Percentiles rank a stretch among this genome's conserved stretches.
These are phyloP conservation scores for Tolypocladium sp. DNA, from an alignment of 2,329 filamentous ascomycete genomes.

Conservation along the genomic window DNA sequence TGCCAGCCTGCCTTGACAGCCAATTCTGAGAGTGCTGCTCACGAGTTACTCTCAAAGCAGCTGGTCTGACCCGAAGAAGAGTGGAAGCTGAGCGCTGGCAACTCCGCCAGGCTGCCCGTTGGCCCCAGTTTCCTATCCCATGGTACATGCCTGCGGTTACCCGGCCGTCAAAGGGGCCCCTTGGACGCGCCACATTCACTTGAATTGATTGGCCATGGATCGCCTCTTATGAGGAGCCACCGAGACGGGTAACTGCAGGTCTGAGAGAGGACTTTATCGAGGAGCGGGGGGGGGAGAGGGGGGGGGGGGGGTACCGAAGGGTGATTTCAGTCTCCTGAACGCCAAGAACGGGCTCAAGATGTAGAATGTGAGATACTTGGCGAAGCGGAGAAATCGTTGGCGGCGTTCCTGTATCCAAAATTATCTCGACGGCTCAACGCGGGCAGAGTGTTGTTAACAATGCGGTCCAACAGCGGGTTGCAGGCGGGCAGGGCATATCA, in stretches of 20 bases:
- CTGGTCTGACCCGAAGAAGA: background rate
- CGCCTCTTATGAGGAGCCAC: conserved; percentile 7
- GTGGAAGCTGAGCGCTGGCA: background rate
- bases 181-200: background rate
- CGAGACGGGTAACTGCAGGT: conserved; percentile 10
- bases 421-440: background rate
- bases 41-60: background rate
- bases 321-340: background rate
- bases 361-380: background rate
- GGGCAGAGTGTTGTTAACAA: background rate
- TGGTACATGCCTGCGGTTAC: conserved; percentile 1
- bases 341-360: background rate
- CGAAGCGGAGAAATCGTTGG: background rate
- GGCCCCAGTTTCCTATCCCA: background rate
- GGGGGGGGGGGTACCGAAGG: background rate
- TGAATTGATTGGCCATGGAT: conserved; percentile 1
- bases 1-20: background rate
- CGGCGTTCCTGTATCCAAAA: background rate
- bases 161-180: conserved; percentile 2
- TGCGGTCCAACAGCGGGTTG: background rate
- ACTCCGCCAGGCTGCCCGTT: background rate
- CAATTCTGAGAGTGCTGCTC: background rate
- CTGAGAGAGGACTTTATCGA: conserved; percentile 4
- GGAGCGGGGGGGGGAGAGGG: background rate
- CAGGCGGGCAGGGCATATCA: background rate